These are phyloP conservation scores for Blastocystis sp. DNA, from an alignment of 352 stramenopile genomes.

Conservation along the genomic window DNA sequence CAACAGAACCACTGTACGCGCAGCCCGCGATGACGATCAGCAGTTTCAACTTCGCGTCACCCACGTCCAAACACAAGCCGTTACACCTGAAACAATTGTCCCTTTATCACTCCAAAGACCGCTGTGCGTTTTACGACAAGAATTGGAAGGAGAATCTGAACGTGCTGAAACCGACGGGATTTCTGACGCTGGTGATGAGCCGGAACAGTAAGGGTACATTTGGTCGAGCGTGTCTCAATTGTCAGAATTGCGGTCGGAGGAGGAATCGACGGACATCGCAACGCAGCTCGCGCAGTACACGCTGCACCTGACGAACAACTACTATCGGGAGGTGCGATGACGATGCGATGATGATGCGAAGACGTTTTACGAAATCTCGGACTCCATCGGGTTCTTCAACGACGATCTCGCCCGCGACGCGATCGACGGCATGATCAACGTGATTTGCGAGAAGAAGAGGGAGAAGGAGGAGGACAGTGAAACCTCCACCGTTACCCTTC, in stretches of 20 bases:
- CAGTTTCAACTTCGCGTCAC: neutral
- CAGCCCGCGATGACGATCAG: neutral
- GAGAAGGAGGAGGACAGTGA: neutral
- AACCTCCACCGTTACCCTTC: neutral
- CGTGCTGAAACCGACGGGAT: constrained; percentile 39
- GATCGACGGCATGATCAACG: constrained; percentile 13
- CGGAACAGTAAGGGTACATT: neutral
- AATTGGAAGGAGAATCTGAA: constrained; percentile 57
- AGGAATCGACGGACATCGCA: neutral
- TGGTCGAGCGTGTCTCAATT: neutral
- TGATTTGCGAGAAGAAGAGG: neutral
- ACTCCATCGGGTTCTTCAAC: constrained; percentile 46
- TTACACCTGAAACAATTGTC: neutral
- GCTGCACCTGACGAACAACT: constrained; percentile 57
- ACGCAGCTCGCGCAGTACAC: neutral
- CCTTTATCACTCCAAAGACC: constrained; percentile 9
- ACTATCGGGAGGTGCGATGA: constrained; percentile 47
- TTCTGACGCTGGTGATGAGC: constrained; percentile 48
- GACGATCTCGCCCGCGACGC: constrained; percentile 22
- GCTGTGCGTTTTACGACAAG: constrained; percentile 40
- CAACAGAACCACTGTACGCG: neutral
- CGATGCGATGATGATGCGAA: neutral
- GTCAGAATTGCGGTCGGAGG: neutral
- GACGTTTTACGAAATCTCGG: constrained; percentile 59
- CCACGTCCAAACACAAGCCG: neutral